A percentile compares a stretch with the other conserved stretches of the same genome.
phyloP scores from a whole-genome alignment of 257 asterid species.

The Misopates orontium region DNA sequence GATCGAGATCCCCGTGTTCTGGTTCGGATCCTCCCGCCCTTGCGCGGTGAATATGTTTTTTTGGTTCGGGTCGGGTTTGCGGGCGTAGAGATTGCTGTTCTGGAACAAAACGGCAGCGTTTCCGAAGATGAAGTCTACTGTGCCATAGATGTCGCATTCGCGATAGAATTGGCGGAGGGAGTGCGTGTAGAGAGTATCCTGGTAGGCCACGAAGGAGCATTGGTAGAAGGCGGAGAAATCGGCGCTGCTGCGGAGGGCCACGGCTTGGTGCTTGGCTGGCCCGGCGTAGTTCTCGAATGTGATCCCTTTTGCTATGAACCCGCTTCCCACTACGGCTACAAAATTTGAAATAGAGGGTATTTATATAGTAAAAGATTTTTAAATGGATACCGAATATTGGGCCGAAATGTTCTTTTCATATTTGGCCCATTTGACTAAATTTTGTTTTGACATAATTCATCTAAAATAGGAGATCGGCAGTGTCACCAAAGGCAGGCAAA shows the following conservation, averaged over 20 bases:
- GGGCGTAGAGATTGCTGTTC: constrained; percentile 78
- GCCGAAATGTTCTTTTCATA: too few relatives aligned
- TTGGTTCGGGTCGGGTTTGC: constrained; percentile 66
- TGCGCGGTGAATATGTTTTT: constrained; percentile 90
- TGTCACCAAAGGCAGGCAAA: too few relatives aligned
- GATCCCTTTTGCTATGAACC: constrained; percentile 83
- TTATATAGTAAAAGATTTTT: too few relatives aligned
- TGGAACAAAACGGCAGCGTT: constrained; percentile 94
- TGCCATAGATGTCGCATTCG: constrained; percentile 89
- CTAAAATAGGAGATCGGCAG: too few relatives aligned
- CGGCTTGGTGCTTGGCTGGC: constrained; percentile 92
- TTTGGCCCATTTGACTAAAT: too few relatives aligned
- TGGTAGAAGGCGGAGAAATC: constrained; percentile 81
- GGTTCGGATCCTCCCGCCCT: constrained; percentile 92
- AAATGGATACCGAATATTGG: too few relatives aligned
- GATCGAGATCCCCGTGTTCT: constrained; percentile 93
- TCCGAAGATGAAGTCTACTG: constrained; percentile 93
- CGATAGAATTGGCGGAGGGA: constrained; percentile 93
- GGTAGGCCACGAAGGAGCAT: constrained; percentile 92
- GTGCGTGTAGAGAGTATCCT: constrained; percentile 93
- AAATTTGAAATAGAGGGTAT: background rate
- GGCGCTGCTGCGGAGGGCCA: constrained; percentile 84
- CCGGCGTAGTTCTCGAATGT: constrained; percentile 96
- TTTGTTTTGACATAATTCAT: too few relatives aligned
- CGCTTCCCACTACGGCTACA: constrained; percentile 81